phyloP scores from a whole-genome alignment of 805 yeast genomes.

The Brettanomyces naardenensis region DNA sequence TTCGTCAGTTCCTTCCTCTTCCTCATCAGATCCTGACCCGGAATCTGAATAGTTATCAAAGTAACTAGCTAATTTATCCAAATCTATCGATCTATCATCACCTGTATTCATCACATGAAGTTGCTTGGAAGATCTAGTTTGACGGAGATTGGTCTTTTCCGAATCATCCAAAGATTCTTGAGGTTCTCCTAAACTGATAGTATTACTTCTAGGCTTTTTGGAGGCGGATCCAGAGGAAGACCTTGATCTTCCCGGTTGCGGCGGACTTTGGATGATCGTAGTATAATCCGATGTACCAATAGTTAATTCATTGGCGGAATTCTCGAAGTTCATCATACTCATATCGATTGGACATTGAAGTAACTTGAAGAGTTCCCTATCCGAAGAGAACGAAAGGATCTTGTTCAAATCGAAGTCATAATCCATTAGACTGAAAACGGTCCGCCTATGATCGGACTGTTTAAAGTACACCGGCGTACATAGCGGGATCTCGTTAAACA shows the following conservation, averaged over 20 bases:
- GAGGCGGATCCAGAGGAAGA: conserved; percentile 2
- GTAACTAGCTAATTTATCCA: conserved; percentile 23
- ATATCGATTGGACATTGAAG: conserved; percentile 20
- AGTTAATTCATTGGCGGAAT: conserved; percentile 18
- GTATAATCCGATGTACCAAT: conserved; percentile 16
- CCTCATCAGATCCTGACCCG: conserved; percentile 10
- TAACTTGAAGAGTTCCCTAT: conserved; percentile 19
- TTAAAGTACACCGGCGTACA: conserved; percentile 27
- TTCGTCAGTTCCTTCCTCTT: background rate
- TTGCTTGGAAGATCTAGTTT: conserved; percentile 23
- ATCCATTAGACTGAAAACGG: conserved; percentile 24
- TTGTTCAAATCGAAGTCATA: conserved; percentile 25
- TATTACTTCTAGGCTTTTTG: conserved; percentile 21
- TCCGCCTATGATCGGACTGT: conserved; percentile 17
- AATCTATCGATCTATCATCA: conserved; percentile 17
- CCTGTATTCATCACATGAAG: conserved; percentile 17
- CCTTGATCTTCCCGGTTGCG: conserved; percentile 3
- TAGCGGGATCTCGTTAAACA: conserved; percentile 34
- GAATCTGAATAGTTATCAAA: conserved; percentile 21
- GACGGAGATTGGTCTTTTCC: conserved; percentile 13
- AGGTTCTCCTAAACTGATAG: conserved; percentile 18
- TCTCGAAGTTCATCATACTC: conserved; percentile 19
- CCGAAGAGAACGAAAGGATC: conserved; percentile 18
- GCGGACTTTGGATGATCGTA: conserved; percentile 16
- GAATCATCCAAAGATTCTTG: conserved; percentile 5